Evolutionary conservation across 2,329 filamentous ascomycete species (phyloP), one percentile per base, ranked within the genome.

Genomic region (Venturia oleaginea): DNA sequence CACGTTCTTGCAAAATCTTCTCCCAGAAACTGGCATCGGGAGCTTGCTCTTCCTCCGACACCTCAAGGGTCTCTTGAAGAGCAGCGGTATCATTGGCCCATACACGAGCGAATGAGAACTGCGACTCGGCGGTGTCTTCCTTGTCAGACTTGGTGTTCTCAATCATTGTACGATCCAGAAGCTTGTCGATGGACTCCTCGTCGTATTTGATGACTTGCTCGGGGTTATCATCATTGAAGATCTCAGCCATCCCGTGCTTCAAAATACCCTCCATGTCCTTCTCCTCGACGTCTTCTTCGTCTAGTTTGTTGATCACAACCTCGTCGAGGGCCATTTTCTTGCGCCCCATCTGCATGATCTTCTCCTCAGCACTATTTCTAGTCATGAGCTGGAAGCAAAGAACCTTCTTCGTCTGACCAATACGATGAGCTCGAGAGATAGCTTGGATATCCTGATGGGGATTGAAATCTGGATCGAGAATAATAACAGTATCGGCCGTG

Each of bases 391-490:
- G 93, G 71, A 97, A 96, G 68, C 95, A 96, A 1, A 99, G 82
- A 0, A 99, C 94, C 70, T 95, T 97, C 69, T 94, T 92, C 75
- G 92, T 91, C 76, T 99, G 95, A 0, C 95, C 95, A 67, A 99
- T 97, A 32, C 94, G 88, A 75, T 99, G 94, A 22, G 93, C 94
- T 68, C 95, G 87, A 37, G 93, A 96, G 37, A 99, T 82, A 0
- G 94, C 94, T 74, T 99, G 94, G 48, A 99, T 89, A 71, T 99
- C 95, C 75, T 99, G 94, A 72, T 99, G 94, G 0, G 94, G 94
- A 67, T 99, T 99, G 80, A 96, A 97, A 72, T 99, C 94, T 0
- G 91, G 91, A 70, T 99, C 92, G 68, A 97, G 86, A 68, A 99
- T 97, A 68, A 99, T 97, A 67, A 99, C 95, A 0, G 94, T 99